These are phyloP conservation scores for Penicillium crustosum DNA, from an alignment of 2,329 filamentous ascomycete species.

Conservation along the genomic window DNA sequence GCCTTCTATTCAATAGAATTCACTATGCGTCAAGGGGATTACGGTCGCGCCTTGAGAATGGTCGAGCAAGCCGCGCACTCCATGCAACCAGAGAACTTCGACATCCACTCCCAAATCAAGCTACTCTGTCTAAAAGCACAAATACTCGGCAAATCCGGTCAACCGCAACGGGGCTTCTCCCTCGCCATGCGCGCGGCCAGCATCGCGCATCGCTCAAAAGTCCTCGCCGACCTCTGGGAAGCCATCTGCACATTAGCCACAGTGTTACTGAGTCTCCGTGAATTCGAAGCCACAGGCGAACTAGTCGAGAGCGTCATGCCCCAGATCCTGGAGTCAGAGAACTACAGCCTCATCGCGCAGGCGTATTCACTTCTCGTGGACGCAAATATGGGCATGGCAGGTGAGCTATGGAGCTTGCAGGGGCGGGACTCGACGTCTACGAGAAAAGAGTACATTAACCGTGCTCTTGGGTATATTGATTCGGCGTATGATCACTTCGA, in stretches of 20 bases:
- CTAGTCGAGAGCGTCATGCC: conserved; percentile 71
- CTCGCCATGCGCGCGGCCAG: conserved; percentile 72
- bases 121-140: conserved; percentile 72
- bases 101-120: conserved; percentile 67
- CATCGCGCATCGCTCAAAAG: conserved; percentile 67
- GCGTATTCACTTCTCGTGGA: conserved; percentile 73
- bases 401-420: conserved; percentile 35
- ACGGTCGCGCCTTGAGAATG: conserved; percentile 53
- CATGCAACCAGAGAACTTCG: conserved; percentile 56
- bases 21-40: conserved; percentile 55
- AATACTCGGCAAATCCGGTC: conserved; percentile 66
- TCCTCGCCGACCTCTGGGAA: conserved; percentile 71
- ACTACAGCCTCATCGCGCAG: conserved; percentile 60
- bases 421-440: conserved; percentile 30
- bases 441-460: conserved; percentile 57
- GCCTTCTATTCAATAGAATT: conserved; percentile 61
- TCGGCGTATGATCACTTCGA: conserved; percentile 65
- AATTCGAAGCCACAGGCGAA: conserved; percentile 66
- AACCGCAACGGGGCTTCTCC: conserved; percentile 73
- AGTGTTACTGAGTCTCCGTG: conserved; percentile 67
- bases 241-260: conserved; percentile 66
- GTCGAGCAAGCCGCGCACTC: conserved; percentile 56
- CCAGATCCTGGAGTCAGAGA: conserved; percentile 70
- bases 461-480: conserved; percentile 62
- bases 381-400: conserved; percentile 75